A percentile compares a stretch with the other conserved stretches of the same genome.
phyloP scores from a whole-genome alignment of 805 yeast genomes.

The Candida jianshihensis region DNA sequence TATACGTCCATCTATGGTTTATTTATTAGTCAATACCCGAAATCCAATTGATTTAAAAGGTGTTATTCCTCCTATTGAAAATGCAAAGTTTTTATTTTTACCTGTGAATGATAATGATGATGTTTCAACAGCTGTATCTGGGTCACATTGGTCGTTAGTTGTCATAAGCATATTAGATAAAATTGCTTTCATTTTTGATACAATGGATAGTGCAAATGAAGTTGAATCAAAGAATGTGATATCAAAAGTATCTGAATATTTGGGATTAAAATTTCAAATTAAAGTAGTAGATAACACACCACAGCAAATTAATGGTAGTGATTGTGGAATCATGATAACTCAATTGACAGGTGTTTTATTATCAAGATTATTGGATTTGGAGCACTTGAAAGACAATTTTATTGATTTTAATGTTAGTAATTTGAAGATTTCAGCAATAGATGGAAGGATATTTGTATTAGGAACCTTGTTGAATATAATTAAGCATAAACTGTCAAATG shows the following conservation, averaged over 20 bases:
- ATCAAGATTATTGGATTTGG: conserved; percentile 25
- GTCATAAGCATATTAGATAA: conserved; percentile 43
- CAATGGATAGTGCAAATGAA: conserved; percentile 27
- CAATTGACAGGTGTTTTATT: conserved; percentile 31
- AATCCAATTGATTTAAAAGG: conserved; percentile 37
- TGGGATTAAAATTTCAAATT: conserved; percentile 17
- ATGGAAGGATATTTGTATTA: conserved; percentile 39
- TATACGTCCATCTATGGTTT: conserved; percentile 58
- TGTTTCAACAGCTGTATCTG: conserved; percentile 52
- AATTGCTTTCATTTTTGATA: conserved; percentile 51
- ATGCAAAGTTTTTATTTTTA: conserved; percentile 47
- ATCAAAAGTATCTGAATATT: conserved; percentile 18
- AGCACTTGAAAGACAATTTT: conserved; percentile 18
- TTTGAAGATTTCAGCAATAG: conserved; percentile 40
- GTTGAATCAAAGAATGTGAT: conserved; percentile 15
- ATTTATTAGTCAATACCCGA: conserved; percentile 47
- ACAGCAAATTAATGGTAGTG: conserved; percentile 60
- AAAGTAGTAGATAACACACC: conserved; percentile 30
- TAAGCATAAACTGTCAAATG: conserved; percentile 11
- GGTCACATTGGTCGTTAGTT: conserved; percentile 72
- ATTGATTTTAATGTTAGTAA: conserved; percentile 34
- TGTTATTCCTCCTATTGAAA: conserved; percentile 38
- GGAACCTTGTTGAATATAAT: conserved; percentile 26
- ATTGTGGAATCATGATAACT: conserved; percentile 43
- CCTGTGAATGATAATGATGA: conserved; percentile 66